Conservation (phyloP, 1,284 basidiomycete genomes). For the Ganoderma boninense region DNA sequence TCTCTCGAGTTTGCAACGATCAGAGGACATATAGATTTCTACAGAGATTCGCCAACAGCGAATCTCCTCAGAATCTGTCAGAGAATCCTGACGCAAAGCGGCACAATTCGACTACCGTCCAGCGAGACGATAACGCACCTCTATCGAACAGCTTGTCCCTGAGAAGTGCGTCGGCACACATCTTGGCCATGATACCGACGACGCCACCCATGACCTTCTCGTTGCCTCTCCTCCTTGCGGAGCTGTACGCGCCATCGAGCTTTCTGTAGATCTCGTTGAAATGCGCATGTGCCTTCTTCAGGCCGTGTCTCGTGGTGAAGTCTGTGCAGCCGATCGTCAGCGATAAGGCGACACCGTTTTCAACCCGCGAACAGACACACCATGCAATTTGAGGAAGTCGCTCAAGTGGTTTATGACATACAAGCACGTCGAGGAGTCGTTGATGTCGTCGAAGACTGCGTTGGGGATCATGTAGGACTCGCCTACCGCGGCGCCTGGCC, state of each 20-base stretch:
- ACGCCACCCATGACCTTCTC: constrained; percentile 23
- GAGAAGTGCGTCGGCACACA: constrained; percentile 64
- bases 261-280: constrained; percentile 58
- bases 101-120: no score
- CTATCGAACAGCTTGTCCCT: constrained; percentile 60
- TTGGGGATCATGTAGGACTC: constrained; percentile 4
- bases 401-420: constrained; percentile 46
- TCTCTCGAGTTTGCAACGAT: no score
- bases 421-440: constrained; percentile 21
- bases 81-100: no score
- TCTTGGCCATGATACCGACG: constrained; percentile 58
- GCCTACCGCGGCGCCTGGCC: background rate
- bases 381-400: constrained; percentile 56
- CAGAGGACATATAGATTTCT: no score
- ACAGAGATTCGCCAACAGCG: no score
- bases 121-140: constrained; percentile 44
- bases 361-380: constrained; percentile 41
- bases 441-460: constrained; percentile 8
- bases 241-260: constrained; percentile 45
- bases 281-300: constrained; percentile 64
- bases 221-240: constrained; percentile 21
- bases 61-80: no score
- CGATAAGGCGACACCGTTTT: background rate
- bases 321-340: constrained; percentile 46
- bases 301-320: constrained; percentile 57